Evolutionary conservation across 345 rosid genomes (phyloP).

Genomic region (Geranium rotundifolium): DNA sequence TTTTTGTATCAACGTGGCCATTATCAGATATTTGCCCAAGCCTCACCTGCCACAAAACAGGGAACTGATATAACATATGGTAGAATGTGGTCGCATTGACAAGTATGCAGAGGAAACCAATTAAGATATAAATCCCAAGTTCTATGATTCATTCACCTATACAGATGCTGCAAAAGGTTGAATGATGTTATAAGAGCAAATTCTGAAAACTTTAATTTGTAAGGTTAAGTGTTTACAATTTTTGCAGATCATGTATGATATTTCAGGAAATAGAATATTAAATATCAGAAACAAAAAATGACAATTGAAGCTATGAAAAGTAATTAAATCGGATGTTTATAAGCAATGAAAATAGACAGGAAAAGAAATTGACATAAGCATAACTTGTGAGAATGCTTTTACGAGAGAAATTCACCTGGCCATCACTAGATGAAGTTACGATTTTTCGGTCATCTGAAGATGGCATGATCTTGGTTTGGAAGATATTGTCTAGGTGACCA

Average conservation of each 20-base stretch:
- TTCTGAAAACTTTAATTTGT: background rate
- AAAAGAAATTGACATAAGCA: background rate
- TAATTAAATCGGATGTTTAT: too few species aligned
- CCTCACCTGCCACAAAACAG: slow-evolving; percentile 28
- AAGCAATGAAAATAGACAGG: background rate
- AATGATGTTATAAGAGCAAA: background rate
- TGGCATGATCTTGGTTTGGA: slow-evolving; percentile 48
- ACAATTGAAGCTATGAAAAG: too few species aligned
- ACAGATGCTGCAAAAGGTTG: background rate
- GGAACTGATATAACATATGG: background rate
- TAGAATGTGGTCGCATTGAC: background rate
- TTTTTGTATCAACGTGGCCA: slow-evolving; percentile 36
- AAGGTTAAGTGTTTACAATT: background rate
- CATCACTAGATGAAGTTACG: slow-evolving; percentile 54
- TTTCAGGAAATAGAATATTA: too few species aligned
- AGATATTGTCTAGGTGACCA: slow-evolving; percentile 50
- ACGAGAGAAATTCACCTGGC: slow-evolving; percentile 29
- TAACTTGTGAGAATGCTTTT: background rate
- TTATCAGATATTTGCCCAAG: slow-evolving; percentile 36
- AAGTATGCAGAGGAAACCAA: background rate
- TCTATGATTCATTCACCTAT: background rate
- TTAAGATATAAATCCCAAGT: background rate
- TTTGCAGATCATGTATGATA: too few species aligned
- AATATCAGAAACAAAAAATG: too few species aligned
- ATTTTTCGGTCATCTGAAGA: slow-evolving; percentile 36